Evolutionary conservation across 108 stramenopile genomes (phyloP).

Genomic region (Skeletonema grethae): DNA sequence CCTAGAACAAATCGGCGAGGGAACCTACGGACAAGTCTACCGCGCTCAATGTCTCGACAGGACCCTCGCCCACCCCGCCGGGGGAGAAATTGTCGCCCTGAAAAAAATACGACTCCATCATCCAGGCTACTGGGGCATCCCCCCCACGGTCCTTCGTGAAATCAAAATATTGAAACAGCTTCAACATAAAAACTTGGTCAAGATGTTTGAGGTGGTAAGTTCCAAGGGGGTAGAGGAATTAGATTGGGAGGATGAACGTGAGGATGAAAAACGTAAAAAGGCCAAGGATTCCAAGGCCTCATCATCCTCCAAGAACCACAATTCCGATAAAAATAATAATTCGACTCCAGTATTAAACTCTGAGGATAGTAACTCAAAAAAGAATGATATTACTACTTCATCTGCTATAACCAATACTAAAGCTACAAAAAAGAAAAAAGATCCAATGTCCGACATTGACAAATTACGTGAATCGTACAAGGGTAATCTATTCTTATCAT

Average conservation of each 20-base stretch:
- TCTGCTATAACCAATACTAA: conserved; percentile 5
- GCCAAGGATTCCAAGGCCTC: conserved; percentile 3
- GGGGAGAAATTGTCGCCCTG: conserved; percentile 67
- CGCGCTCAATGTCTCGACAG: conserved; percentile 62
- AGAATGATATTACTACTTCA: conserved; percentile 36
- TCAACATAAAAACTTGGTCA: conserved; percentile 72
- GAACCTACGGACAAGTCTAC: conserved; percentile 90
- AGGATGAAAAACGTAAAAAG: conserved; percentile 41
- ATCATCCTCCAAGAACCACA: neutral
- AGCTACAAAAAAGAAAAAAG: conserved; percentile 14
- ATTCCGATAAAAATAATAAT: conserved; percentile 20
- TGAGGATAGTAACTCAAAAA: conserved; percentile 12
- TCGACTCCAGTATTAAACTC: conserved; percentile 13
- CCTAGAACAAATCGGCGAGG: conserved; percentile 85
- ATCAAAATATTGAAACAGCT: conserved; percentile 84
- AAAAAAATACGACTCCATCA: conserved; percentile 83
- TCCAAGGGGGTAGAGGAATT: conserved; percentile 80
- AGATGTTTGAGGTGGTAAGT: conserved; percentile 84
- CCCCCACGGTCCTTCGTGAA: conserved; percentile 80
- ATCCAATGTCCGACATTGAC: conserved; percentile 12
- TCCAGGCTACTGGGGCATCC: conserved; percentile 71
- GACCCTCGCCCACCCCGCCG: conserved; percentile 8
- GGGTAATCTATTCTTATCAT: conserved; percentile 80
- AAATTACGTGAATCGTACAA: conserved; percentile 73
- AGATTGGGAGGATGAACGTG: conserved; percentile 70